phyloP scores from a whole-genome alignment of 306 rosid genomes.

The Medicago truncatula region MtrunA17r5.0-ANR NC_053045.1:56170501-56171000 shows the following conservation, averaged over 20 bases:
- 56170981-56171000: not conserved
- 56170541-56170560: not conserved
- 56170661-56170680: not conserved
- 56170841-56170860: not conserved
- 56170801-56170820: not conserved
- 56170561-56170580: conserved; percentile 14
- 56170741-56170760: not conserved
- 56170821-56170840: not conserved
- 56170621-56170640: not conserved
- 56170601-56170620: not conserved
- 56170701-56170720: not conserved
- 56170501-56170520: not conserved
- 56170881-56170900: conserved; percentile 8
- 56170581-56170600: not conserved
- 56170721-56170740: not conserved
- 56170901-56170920: conserved; percentile 6
- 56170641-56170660: not conserved
- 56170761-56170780: not conserved
- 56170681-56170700: not conserved
- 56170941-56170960: conserved; percentile 15
- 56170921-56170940: not conserved
- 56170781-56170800: not conserved
- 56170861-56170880: not conserved
- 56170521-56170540: not conserved
- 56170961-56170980: not conserved